phyloP scores from a whole-genome alignment of 139 green algal genomes.

The Desmodesmus armatus region DNA sequence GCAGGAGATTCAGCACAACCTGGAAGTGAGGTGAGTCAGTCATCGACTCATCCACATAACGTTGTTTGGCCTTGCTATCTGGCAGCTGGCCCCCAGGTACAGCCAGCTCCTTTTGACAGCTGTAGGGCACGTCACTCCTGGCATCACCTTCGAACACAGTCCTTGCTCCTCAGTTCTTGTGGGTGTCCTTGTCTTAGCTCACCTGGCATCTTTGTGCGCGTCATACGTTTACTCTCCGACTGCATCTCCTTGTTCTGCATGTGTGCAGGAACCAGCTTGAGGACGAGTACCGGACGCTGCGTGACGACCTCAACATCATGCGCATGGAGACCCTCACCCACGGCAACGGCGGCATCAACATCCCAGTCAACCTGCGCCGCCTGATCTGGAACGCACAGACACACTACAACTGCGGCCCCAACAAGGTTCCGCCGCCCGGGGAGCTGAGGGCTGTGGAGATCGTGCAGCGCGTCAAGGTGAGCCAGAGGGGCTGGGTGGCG shows the following conservation, averaged over 20 bases:
- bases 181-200: too few species aligned
- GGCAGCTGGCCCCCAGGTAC: too few species aligned
- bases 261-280: slow-evolving; percentile 49
- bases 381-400: slow-evolving; percentile 97
- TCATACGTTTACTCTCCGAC: too few species aligned
- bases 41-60: too few species aligned
- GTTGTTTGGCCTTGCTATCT: too few species aligned
- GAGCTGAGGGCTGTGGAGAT: slow-evolving; percentile 77
- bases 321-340: slow-evolving; percentile 81
- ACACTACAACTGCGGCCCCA: slow-evolving; percentile 74
- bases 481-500: too few species aligned
- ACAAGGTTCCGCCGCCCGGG: slow-evolving; percentile 46
- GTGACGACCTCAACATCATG: slow-evolving; percentile 83
- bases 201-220: too few species aligned
- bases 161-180: too few species aligned
- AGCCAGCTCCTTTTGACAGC: too few species aligned
- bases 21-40: slow-evolving; percentile 49
- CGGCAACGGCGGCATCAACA: slow-evolving; percentile 84
- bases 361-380: slow-evolving; percentile 94
- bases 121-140: too few species aligned
- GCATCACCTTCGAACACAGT: too few species aligned
- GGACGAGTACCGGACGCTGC: slow-evolving; percentile 40
- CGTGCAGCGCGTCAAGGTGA: slow-evolving; percentile 60
- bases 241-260: too few species aligned
- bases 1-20: slow-evolving; percentile 69